Conservation (phyloP, 2,329 filamentous ascomycete genomes). For the Pleoardoris graminearum region DNA sequence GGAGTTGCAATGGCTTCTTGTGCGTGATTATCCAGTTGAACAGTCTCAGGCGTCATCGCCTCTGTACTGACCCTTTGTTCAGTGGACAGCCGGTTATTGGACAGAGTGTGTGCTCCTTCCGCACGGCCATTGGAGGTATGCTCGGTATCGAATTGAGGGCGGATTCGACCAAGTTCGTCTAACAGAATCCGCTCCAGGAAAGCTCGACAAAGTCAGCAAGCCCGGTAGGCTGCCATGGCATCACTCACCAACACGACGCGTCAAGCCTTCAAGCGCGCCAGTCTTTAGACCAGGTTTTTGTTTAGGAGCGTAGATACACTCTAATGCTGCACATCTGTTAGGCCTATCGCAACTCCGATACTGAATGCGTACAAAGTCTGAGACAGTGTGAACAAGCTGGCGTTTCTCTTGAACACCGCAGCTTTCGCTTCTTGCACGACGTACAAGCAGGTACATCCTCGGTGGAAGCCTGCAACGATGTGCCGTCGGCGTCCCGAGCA, state of each 20-base stretch:
- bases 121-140: background rate
- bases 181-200: conserved; percentile 37
- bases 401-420: conserved; percentile 36
- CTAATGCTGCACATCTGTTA: conserved; percentile 27
- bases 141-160: conserved; percentile 24
- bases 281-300: conserved; percentile 41
- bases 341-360: background rate
- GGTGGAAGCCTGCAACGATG: conserved; percentile 20
- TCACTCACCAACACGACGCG: conserved; percentile 36
- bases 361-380: conserved; percentile 32
- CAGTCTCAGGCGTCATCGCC: background rate
- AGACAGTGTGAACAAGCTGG: conserved; percentile 40
- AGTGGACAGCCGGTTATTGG: background rate
- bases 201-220: conserved; percentile 21
- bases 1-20: background rate
- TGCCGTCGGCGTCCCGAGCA: conserved; percentile 27
- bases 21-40: background rate
- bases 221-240: background rate
- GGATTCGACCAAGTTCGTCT: conserved; percentile 31
- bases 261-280: conserved; percentile 39
- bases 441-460: conserved; percentile 38
- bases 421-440: conserved; percentile 39
- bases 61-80: background rate
- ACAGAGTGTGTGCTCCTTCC: background rate
- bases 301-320: conserved; percentile 37